A percentile compares a stretch with the other conserved stretches of the same genome.
Conservation (phyloP, 768 basidiomycete species). For the Xanthoconium purpureum region DNA sequence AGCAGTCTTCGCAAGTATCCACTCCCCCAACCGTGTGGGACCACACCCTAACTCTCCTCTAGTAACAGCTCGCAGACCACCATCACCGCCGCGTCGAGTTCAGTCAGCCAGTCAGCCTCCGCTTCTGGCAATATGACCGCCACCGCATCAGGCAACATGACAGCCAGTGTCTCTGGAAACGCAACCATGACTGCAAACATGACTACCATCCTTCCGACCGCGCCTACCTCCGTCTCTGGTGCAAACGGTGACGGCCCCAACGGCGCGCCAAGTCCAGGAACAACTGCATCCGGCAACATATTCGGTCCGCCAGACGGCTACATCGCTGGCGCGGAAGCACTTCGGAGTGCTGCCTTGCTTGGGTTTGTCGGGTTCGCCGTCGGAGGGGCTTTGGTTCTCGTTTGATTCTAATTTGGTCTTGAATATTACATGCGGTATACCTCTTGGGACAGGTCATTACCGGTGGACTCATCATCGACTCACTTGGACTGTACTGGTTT, state of each 20-base stretch:
- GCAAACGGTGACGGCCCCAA: constrained; percentile 44
- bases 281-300: constrained; percentile 39
- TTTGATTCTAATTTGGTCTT: constrained; percentile 31
- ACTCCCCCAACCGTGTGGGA: constrained; percentile 8
- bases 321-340: constrained; percentile 52
- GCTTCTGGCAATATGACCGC: constrained; percentile 18
- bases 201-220: constrained; percentile 44
- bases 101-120: constrained; percentile 22
- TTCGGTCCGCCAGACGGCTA: constrained; percentile 70
- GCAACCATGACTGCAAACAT: constrained; percentile 28
- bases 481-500: constrained; percentile 20
- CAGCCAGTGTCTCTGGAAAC: constrained; percentile 26
- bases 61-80: constrained; percentile 41
- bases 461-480: constrained; percentile 6
- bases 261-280: constrained; percentile 60
- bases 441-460: constrained; percentile 6
- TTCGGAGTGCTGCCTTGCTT: constrained; percentile 46
- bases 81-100: constrained; percentile 46
- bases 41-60: constrained; percentile 39
- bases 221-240: constrained; percentile 50
- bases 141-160: constrained; percentile 23
- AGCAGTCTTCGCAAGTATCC: constrained; percentile 40
- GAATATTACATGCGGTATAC: constrained; percentile 12
- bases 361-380: constrained; percentile 44
- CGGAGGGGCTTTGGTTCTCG: constrained; percentile 46